Percentiles rank a stretch among this genome's conserved stretches.
Evolutionary conservation across 179 eudicot genomes (phyloP).

Genomic region (Spergularia azorica): DNA sequence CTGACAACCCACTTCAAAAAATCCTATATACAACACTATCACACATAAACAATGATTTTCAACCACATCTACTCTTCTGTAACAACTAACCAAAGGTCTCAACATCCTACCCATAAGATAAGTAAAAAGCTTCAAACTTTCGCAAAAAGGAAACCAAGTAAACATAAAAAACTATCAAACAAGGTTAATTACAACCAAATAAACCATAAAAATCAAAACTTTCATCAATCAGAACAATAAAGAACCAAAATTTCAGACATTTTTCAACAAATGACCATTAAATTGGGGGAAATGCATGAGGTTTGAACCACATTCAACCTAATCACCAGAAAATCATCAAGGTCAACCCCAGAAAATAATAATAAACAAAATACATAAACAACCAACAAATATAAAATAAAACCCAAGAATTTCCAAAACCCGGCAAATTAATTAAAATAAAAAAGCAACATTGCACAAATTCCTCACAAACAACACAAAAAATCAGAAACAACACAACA

Average conservation of each 20-base stretch:
- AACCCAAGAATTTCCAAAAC: background rate
- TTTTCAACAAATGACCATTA: background rate
- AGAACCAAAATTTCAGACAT: too few relatives aligned
- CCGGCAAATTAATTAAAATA: background rate
- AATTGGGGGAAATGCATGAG: background rate
- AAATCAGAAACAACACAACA: background rate
- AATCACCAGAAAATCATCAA: background rate
- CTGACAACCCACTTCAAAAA: background rate
- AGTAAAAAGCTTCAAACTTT: background rate
- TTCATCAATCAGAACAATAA: too few relatives aligned
- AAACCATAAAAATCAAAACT: too few relatives aligned
- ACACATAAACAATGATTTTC: background rate
- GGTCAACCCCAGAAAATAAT: background rate
- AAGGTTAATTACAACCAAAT: too few relatives aligned
- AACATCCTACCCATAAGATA: background rate
- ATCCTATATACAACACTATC: background rate
- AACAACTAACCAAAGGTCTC: background rate
- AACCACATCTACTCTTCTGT: background rate
- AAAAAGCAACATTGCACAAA: constrained; percentile 7
- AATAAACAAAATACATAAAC: background rate
- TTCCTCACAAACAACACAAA: background rate
- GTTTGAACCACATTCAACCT: constrained; percentile 2
- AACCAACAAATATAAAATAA: background rate
- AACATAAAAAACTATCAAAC: too few relatives aligned
- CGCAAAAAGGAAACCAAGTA: too few relatives aligned